Base-by-base conservation (phyloP, 371 early-diverging fungal species). In the Syncephalastrum contaminatum region DNA sequence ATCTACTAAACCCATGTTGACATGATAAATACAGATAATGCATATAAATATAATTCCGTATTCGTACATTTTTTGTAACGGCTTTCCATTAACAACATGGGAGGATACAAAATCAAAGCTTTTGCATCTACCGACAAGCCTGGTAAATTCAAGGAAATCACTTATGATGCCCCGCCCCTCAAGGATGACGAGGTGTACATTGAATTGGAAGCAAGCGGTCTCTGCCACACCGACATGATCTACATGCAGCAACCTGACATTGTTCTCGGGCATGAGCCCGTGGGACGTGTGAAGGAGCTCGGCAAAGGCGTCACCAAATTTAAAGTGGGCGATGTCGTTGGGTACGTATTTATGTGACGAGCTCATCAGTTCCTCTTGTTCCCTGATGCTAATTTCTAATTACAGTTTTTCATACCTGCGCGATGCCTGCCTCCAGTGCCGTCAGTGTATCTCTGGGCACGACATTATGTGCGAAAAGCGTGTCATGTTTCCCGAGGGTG, bases 251-350 rank as follows among this genome's bases (percentile, higher is more conserved):
- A 48, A 24, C 63, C 64, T 4, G 62, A 59, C 20, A 18, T 30
- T 2, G 52, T 69, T 12, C 53, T 75, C 22, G 84, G 84, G 1
- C 82, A 84, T 44, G 84, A 84, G 51, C 69, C 76, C 45, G 56
- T 79, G 24, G 81, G 85, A 18, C 66, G 55, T 10, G 71, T 83
- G 6, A 57, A 66, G 20, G 71, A 68, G 40, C 53, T 70, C n/a
- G 82, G 84, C 1, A 48, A 63, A 4, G 48, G 59, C 14, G 84
- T 82, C 4, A 72, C 51, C 12, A 66, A 69, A 19, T 52, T 81
- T 20, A 58, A 74, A 45, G 62, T 77, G 30, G 88, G 83, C 36
- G 78, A 82, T 58, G 41, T 59, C 7, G 82, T 86, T 25, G 86
- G 87, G 51, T 68, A 63, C 52, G 45, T 40, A 4, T 24, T 22